These are phyloP conservation scores for Exserohilum rostratum DNA, from an alignment of 2,329 filamentous ascomycete species.

Conservation along the genomic window DNA sequence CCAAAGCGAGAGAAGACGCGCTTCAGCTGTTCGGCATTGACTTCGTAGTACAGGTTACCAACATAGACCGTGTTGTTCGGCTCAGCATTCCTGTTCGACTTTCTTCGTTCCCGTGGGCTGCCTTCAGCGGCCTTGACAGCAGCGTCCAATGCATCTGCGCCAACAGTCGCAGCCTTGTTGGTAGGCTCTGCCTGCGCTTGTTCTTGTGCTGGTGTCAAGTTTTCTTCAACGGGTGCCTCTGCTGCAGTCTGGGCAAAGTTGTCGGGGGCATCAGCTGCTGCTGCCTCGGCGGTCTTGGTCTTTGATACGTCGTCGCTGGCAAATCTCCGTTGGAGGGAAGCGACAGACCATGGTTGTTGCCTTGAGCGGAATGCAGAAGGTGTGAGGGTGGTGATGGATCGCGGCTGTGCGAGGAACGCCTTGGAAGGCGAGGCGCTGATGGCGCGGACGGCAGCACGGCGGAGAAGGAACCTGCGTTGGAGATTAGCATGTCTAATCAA, in stretches of 20 bases:
- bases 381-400: conserved; percentile 44
- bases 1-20: conserved; percentile 66
- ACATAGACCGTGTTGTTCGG: conserved; percentile 62
- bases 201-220: conserved; percentile 35
- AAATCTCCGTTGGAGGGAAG: conserved; percentile 55
- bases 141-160: conserved; percentile 31
- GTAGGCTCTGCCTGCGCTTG: conserved; percentile 31
- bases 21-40: conserved; percentile 65
- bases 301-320: conserved; percentile 55
- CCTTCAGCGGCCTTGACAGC: conserved; percentile 2
- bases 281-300: conserved; percentile 44
- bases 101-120: background rate
- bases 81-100: background rate
- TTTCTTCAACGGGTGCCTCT: conserved; percentile 45
- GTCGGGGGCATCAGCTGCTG: conserved; percentile 30
- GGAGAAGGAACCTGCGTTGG: conserved; percentile 62
- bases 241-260: conserved; percentile 46
- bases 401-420: conserved; percentile 51
- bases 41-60: conserved; percentile 73
- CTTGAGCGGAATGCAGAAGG: conserved; percentile 37
- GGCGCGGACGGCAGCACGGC: conserved; percentile 63
- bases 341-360: conserved; percentile 49
- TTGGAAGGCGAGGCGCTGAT: conserved; percentile 55
- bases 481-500: conserved; percentile 8
- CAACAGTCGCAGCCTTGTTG: conserved; percentile 36